Evolutionary conservation across 345 rosid genomes (phyloP).

Genomic region (Euphorbia lathyris): DNA sequence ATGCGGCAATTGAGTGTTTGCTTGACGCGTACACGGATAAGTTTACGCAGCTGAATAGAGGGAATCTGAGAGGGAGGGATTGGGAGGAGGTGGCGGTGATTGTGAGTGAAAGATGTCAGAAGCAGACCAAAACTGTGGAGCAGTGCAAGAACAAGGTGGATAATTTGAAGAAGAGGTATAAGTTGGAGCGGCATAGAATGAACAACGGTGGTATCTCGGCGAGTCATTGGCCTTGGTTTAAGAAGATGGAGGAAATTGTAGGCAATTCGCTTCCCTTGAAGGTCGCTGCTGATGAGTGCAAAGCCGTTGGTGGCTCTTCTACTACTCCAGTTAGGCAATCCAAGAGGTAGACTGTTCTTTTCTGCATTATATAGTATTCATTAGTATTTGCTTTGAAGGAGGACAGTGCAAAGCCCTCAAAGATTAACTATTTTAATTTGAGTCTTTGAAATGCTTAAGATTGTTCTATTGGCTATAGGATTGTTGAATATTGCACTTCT

Average conservation of each 20-base stretch:
- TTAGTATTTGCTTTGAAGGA: not conserved
- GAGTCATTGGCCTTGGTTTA: slow-evolving; percentile 95
- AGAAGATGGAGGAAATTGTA: slow-evolving; percentile 77
- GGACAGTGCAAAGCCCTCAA: not conserved
- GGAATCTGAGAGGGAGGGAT: slow-evolving; percentile 86
- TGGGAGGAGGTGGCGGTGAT: slow-evolving; percentile 91
- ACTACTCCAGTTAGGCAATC: slow-evolving; percentile 44
- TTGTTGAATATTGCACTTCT: too few relatives aligned
- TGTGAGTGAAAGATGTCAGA: slow-evolving; percentile 62
- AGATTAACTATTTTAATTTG: not conserved
- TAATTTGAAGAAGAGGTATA: slow-evolving; percentile 86
- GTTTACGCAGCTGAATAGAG: slow-evolving; percentile 69
- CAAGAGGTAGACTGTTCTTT: slow-evolving; percentile 42
- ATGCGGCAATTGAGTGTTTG: slow-evolving; percentile 71
- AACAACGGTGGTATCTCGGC: slow-evolving; percentile 34
- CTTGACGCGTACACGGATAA: slow-evolving; percentile 80
- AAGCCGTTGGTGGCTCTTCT: slow-evolving; percentile 40
- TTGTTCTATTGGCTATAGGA: not conserved
- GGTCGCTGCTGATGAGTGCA: slow-evolving; percentile 49
- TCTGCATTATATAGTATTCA: not conserved
- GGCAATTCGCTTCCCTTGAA: slow-evolving; percentile 45
- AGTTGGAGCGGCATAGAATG: slow-evolving; percentile 79
- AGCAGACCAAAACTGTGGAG: slow-evolving; percentile 57
- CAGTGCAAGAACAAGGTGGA: slow-evolving; percentile 93
- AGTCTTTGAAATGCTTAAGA: not conserved